Base-by-base conservation (phyloP, 2,329 filamentous ascomycete species). In the Reticulascus tulasneorum region DNA sequence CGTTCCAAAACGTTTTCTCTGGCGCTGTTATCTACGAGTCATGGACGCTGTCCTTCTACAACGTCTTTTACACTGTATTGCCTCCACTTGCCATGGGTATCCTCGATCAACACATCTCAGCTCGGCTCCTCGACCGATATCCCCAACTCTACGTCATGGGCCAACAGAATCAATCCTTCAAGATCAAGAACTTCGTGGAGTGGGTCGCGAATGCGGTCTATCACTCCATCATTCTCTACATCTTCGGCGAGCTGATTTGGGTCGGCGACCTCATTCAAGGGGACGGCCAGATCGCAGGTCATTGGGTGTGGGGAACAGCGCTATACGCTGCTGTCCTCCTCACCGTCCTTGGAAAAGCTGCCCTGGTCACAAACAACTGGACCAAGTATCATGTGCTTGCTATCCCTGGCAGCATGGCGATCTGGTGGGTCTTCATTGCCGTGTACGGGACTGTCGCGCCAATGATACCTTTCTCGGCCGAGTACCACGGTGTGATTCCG, bases 31-130 rank as follows among this genome's bases (percentile, higher is more conserved):
- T 98, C 57, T 97, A 90, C 74, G 93, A 98, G 65, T 97, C 93
- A 9, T 98, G 94, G 94, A 96, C 90, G 0, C 71, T 98, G n/a
- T 95, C 91, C 7, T 94, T 97, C 67, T 98, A 96, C 74, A 98
- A 98, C 69, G 89, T 98, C 60, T 85, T 98, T 60, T 98, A 94
- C 68, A 98, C 93, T 1, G 85, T 94, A 15, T 71, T 96, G 13
- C 93, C 93, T 12, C 93, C 93, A 1, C 83, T 98, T 42, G 91
- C 88, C 2, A 83, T 98, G 55, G 93, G 93, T 50, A 94, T 98
- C 46, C 87, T 96, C 47, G 94, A 98, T 60, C 94, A 98, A 58
- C 97, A 94, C 64, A 89, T 98, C 54, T 95, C 89, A 26, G 93
- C 94, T 7, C 82, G 93, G 17, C 71, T 98, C 16, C 74, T 98